Evolutionary conservation across 495 filamentous ascomycete species (phyloP), one percentile per base, ranked within the genome.

Genomic region (Aspergillus sclerotioniger): DNA sequence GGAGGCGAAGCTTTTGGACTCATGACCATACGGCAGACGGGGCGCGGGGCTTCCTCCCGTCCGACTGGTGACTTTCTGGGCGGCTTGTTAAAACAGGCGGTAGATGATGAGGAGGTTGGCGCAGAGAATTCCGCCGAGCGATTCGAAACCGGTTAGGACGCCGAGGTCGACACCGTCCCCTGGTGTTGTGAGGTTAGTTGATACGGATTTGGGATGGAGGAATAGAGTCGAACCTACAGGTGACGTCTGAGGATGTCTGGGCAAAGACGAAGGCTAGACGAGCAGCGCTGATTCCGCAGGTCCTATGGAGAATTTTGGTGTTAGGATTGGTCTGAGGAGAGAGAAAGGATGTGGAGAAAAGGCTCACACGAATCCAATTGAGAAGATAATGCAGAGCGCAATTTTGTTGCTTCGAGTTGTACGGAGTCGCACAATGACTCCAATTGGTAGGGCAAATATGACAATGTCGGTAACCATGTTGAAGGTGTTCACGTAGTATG

Each of bases 71-170:
- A 55, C 32, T 29, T 55, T 55, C 20, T 55, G 53, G 12, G 43
- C 53, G 53, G 43, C 53, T 15, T 25, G 33, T 17, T 17, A 5
- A 16, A 48, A 55, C 6, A 55, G 8, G 6, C 53, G 53, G 43
- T 55, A 55, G 43, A 55, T 55, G 53, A 55, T 55, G n/a, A 43
- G 53, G 41, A 55, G 53, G 19, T 55, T 55, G 43, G 53, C 53
- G 53, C 53, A 55, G 43, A 55, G 53, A 17, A 55, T 37, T 1
- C 43, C 53, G 4, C 53, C 53, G 20, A 55, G 33, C 2, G 43
- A 55, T 25, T 55, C 53, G 43, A 55, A 55, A 15, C 25, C 53
- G 3, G 53, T 48, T 35, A 55, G 28, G 3, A 55, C 31, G 5
- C n/a, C 53, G 12, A 55, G 37, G 6, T 39, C 21, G 3, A 55